Conservation (phyloP, 371 early-diverging fungal species). For the Apophysomyces ossiformis region DNA sequence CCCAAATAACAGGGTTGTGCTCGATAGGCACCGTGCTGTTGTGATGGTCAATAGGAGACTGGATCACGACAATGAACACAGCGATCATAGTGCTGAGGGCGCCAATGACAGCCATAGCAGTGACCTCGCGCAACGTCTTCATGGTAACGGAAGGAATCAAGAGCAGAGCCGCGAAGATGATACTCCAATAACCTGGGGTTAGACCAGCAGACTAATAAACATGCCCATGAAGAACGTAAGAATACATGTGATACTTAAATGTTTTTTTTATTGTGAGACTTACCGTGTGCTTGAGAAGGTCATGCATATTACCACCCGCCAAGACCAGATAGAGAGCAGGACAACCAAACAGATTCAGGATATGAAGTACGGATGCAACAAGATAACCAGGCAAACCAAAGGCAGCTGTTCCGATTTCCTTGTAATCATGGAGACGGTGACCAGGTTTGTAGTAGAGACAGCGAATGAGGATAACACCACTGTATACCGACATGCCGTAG, state of each 20-base stretch:
- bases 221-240: not conserved
- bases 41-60: constrained; percentile 24
- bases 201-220: constrained; percentile 28
- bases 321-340: constrained; percentile 81
- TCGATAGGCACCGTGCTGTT: constrained; percentile 29
- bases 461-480: constrained; percentile 42
- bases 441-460: constrained; percentile 49
- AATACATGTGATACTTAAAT: constrained; percentile 3
- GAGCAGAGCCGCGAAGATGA: constrained; percentile 66
- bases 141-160: constrained; percentile 73
- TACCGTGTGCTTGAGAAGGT: constrained; percentile 49
- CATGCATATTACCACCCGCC: constrained; percentile 66
- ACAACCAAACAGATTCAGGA: constrained; percentile 72
- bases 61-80: constrained; percentile 48
- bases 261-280: constrained; percentile 7
- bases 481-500: constrained; percentile 43
- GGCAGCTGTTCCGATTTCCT: constrained; percentile 69
- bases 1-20: constrained; percentile 48
- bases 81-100: constrained; percentile 57
- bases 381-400: constrained; percentile 63
- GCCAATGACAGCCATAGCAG: constrained; percentile 55
- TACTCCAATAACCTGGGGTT: constrained; percentile 56
- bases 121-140: constrained; percentile 81
- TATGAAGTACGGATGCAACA: constrained; percentile 67
- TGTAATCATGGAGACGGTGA: constrained; percentile 61